A percentile compares a stretch with the other conserved stretches of the same genome.
phyloP scores from a whole-genome alignment of 2,329 filamentous ascomycete genomes.

The Kalmusia sp. region DNA sequence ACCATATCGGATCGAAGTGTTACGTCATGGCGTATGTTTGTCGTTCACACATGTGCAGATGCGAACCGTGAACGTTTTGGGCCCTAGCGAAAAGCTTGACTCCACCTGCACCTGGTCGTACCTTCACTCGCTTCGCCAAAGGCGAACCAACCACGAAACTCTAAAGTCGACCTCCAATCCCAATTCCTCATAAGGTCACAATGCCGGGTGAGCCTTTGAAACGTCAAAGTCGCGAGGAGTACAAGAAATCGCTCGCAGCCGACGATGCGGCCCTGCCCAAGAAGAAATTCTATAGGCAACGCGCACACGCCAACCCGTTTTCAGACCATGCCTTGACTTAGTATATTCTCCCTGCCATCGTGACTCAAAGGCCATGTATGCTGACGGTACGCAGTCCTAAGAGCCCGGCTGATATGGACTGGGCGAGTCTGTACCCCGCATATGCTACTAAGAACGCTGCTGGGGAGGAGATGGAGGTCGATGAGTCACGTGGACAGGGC shows the following conservation, averaged over 20 bases:
- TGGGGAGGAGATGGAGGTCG: conserved; percentile 27
- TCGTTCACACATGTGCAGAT: background rate
- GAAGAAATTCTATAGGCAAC: conserved; percentile 96
- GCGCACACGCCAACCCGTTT: conserved; percentile 97
- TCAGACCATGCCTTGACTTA: conserved; percentile 91
- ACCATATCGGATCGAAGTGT: too few relatives aligned
- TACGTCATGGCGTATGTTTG: background rate
- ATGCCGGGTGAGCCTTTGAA: conserved; percentile 48
- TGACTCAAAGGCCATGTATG: background rate
- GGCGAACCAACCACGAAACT: conserved; percentile 6
- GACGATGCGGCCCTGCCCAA: conserved; percentile 72
- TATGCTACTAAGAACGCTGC: conserved; percentile 58
- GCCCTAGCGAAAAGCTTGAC: conserved; percentile 43
- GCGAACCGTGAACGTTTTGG: conserved; percentile 19
- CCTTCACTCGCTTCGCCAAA: conserved; percentile 12
- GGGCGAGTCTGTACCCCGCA: conserved; percentile 82
- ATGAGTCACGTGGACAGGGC: conserved; percentile 25
- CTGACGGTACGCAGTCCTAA: conserved; percentile 66
- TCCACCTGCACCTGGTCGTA: conserved; percentile 32
- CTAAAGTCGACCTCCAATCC: background rate
- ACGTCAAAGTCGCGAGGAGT: conserved; percentile 56
- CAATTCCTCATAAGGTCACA: conserved; percentile 5
- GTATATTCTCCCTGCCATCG: conserved; percentile 57
- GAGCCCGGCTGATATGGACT: conserved; percentile 86
- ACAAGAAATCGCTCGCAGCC: conserved; percentile 45